Evolutionary conservation across 2,329 filamentous ascomycete species (phyloP), one percentile per base, ranked within the genome.

Genomic region (Fusarium scirpi): DNA sequence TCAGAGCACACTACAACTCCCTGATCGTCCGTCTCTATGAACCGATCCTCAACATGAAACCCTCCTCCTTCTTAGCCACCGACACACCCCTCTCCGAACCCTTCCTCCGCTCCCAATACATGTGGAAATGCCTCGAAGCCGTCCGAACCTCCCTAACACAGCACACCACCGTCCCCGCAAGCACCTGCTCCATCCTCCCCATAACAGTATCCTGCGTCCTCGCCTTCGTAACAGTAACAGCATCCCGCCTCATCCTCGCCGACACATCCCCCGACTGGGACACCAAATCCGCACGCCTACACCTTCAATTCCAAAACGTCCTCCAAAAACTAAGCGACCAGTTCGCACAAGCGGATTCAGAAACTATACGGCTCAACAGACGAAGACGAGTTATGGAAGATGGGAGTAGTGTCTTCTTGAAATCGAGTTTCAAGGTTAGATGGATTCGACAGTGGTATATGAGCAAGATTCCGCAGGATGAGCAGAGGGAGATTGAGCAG

Each of bases 361-460:
- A 70, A 46, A 76, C 78, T 2, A 54, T 58, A 7, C 54, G 70
- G 0, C 59, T 72, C 3, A 73, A 71, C 6, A 71, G 77, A 12
- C 67, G 74, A 18, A 68, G 74, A 1, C 69, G 77, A 0, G 61
- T 78, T 1, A 65, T 80, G 13, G 74, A 78, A 13, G 78, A 79
- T 3, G 78, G 76, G 4, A 76, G 73, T 32, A 74, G 77, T 10
- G 64, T 78, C 2, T 72, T 81, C 55, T 58, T 73, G 2, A 76
- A 78, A 45, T 79, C 78, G 32, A 75, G 75, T 41, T 79, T 79
- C 53, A 82, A 81, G 60, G 56, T 81, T 8, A 73, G 78, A 3
- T 83, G 81, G 81, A 80, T 83, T 18, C 69, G 78, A 20, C 77
- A 80, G n/a, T 83, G 82, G 82, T 83, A 79, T 45, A 4, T 75